These are phyloP conservation scores for Colletotrichum echinochloae DNA, from an alignment of 2,329 filamentous ascomycete genomes.

Conservation along the genomic window DNA sequence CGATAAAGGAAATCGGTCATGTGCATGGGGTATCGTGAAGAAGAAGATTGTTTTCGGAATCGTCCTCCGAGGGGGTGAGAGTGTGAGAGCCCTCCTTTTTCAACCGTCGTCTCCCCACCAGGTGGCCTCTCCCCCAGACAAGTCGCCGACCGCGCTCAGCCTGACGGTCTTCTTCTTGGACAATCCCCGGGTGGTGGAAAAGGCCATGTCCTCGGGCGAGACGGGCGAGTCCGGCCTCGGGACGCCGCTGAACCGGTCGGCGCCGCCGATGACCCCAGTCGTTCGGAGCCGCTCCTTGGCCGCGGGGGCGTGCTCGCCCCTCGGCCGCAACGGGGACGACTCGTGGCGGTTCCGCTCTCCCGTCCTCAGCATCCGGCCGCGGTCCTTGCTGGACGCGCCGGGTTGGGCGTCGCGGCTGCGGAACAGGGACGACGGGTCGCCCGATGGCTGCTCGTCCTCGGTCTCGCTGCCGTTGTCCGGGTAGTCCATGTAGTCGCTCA, in stretches of 20 bases:
- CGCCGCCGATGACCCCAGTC: conserved; percentile 43
- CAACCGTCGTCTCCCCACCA: conserved; percentile 57
- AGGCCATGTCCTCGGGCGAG: conserved; percentile 37
- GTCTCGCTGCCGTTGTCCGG: conserved; percentile 45
- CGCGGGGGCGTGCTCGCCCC: neutral
- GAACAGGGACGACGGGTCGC: conserved; percentile 30
- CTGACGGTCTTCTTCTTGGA: conserved; percentile 56
- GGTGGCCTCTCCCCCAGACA: conserved; percentile 48
- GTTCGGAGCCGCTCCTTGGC: conserved; percentile 11
- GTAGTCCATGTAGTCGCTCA: conserved; percentile 55
- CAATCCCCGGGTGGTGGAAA: conserved; percentile 38
- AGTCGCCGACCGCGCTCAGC: conserved; percentile 54
- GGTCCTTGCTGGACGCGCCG: conserved; percentile 8
- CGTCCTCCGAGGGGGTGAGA: too few species aligned
- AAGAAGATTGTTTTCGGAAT: conserved; percentile 23
- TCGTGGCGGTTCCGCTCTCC: conserved; percentile 30
- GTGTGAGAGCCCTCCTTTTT: too few species aligned
- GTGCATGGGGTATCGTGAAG: conserved; percentile 39
- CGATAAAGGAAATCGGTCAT: conserved; percentile 37
- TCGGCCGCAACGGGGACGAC: conserved; percentile 28
- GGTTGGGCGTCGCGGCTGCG: conserved; percentile 1
- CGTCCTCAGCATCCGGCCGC: conserved; percentile 21
- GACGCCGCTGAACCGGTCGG: conserved; percentile 44
- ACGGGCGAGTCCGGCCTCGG: conserved; percentile 55
- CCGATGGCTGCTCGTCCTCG: conserved; percentile 39